Conservation (phyloP, 2,329 filamentous ascomycete genomes). For the Colletotrichum karsti region DNA sequence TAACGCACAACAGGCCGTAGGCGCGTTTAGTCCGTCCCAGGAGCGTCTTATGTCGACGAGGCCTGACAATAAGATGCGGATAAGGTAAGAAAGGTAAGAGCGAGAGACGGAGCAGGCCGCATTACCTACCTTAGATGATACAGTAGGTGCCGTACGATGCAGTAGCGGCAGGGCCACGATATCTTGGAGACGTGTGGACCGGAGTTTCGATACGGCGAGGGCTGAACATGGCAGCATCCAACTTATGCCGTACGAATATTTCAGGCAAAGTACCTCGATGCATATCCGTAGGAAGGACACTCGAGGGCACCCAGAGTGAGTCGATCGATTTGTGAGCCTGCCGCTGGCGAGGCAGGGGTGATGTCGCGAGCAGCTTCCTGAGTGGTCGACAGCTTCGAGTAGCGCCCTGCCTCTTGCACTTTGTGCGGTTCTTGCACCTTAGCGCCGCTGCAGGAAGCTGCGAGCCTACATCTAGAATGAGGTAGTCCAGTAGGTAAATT, state of each 20-base stretch:
- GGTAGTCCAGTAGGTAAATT: too few relatives aligned
- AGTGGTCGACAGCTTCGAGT: neutral
- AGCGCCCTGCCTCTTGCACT: slow-evolving; percentile 12
- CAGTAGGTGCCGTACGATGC: neutral
- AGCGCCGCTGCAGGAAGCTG: slow-evolving; percentile 25
- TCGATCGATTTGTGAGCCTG: slow-evolving; percentile 21
- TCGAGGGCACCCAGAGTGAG: slow-evolving; percentile 2
- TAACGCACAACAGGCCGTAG: slow-evolving; percentile 10
- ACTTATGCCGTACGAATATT: too few relatives aligned
- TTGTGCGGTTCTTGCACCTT: slow-evolving; percentile 1
- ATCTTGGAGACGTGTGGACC: neutral
- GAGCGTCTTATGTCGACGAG: neutral
- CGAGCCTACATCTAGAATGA: slow-evolving; percentile 1
- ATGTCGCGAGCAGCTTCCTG: slow-evolving; percentile 8
- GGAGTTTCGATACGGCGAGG: too few relatives aligned
- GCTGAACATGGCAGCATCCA: too few relatives aligned
- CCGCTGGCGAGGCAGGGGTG: slow-evolving; percentile 10
- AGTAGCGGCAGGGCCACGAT: neutral
- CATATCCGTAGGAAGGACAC: too few relatives aligned
- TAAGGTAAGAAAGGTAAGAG: neutral
- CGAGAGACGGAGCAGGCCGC: too few relatives aligned
- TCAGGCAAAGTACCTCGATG: too few relatives aligned
- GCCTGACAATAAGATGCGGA: neutral
- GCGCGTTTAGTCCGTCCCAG: neutral
- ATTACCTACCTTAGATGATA: slow-evolving; percentile 9